Conservation (phyloP, 2,329 filamentous ascomycete genomes). For the Calonectria henricotiae region DNA sequence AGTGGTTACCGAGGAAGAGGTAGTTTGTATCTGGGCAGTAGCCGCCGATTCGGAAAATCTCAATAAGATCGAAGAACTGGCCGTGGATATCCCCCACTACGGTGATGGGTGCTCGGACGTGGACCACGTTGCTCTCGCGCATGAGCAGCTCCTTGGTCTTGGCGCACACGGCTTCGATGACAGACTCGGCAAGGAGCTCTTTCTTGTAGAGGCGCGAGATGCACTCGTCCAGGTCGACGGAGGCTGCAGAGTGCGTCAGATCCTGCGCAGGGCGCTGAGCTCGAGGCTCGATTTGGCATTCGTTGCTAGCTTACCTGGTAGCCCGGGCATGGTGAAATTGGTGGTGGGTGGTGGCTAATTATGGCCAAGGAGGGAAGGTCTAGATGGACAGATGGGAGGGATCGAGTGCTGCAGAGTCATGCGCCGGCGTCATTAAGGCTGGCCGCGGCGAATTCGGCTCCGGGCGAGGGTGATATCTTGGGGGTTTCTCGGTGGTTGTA, state of each 20-base stretch:
- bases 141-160: conserved; percentile 99
- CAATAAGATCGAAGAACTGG: conserved; percentile 98
- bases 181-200: conserved; percentile 95
- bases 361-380: conserved; percentile 26
- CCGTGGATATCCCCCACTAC: conserved; percentile 99
- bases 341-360: conserved; percentile 26
- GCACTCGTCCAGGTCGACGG: conserved; percentile 98
- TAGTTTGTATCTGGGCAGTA: conserved; percentile 99
- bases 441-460: conserved; percentile 56
- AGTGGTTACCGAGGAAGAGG: conserved; percentile 85
- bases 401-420: conserved; percentile 38
- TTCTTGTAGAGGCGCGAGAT: conserved; percentile 97
- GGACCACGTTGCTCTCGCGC: conserved; percentile 99
- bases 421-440: conserved; percentile 65
- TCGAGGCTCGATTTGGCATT: conserved; percentile 1
- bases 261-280: conserved; percentile 26
- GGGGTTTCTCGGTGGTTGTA: conserved; percentile 57
- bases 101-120: conserved; percentile 94
- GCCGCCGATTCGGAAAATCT: conserved; percentile 98
- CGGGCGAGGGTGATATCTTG: conserved; percentile 58
- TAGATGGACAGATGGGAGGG: conserved; percentile 35
- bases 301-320: conserved; percentile 66
- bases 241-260: conserved; percentile 71
- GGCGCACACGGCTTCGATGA: conserved; percentile 99
- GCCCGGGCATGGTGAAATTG: conserved; percentile 68